A percentile compares a stretch with the other conserved stretches of the same genome.
Conservation (phyloP, 2,329 filamentous ascomycete genomes). For the Fonsecaea erecta region DNA sequence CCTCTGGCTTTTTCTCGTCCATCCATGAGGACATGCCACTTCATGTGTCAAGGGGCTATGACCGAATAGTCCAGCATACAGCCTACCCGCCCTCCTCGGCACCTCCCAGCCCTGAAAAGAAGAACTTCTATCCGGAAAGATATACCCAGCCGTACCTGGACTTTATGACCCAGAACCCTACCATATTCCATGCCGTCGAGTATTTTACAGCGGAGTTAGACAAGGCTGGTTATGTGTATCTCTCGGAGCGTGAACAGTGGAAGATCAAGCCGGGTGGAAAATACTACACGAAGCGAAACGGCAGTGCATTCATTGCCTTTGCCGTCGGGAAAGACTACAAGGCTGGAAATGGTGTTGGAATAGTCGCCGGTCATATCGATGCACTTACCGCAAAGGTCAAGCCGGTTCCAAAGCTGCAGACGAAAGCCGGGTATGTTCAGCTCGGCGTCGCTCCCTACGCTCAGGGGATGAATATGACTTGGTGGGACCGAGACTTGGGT, state of each 20-base stretch:
- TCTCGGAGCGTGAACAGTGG: conserved; percentile 81
- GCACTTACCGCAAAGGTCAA: conserved; percentile 89
- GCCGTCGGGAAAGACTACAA: conserved; percentile 78
- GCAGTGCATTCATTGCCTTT: conserved; percentile 84
- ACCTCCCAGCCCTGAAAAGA: conserved; percentile 24
- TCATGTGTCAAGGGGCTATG: conserved; percentile 35
- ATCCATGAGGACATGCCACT: conserved; percentile 36
- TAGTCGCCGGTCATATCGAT: conserved; percentile 91
- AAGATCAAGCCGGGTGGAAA: conserved; percentile 79
- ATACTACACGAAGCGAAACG: conserved; percentile 87
- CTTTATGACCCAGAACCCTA: conserved; percentile 88
- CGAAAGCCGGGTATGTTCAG: conserved; percentile 82
- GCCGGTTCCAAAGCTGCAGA: conserved; percentile 84
- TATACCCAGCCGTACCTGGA: conserved; percentile 85
- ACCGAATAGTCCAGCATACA: conserved; percentile 29
- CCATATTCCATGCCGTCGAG: conserved; percentile 86
- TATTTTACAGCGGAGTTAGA: conserved; percentile 75
- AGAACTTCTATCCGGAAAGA: conserved; percentile 53
- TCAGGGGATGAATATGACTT: conserved; percentile 82
- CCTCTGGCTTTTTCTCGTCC: conserved; percentile 37
- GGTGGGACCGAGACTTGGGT: conserved; percentile 95
- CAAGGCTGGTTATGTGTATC: conserved; percentile 73
- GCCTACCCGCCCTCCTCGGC: conserved; percentile 24
- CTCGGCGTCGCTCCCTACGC: conserved; percentile 92
- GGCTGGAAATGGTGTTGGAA: conserved; percentile 82